These are phyloP conservation scores for Termitomyces sp. DNA, from an alignment of 768 basidiomycete genomes.

Conservation along the genomic window DNA sequence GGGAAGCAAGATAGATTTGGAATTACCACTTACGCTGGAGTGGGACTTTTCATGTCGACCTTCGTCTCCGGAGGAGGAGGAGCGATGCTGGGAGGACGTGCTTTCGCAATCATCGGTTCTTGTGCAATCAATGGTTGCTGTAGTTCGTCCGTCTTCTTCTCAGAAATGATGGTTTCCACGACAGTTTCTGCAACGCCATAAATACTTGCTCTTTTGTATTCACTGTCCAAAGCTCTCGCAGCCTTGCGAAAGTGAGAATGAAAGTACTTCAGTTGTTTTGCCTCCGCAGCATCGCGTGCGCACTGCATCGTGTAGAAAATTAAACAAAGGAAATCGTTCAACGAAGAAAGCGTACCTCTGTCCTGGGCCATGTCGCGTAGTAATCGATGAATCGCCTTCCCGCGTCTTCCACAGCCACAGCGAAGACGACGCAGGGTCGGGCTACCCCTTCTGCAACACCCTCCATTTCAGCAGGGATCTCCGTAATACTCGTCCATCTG, in stretches of 20 bases:
- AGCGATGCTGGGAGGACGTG: slow-evolving; percentile 12
- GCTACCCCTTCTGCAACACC: slow-evolving; percentile 1
- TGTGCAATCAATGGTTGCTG: background rate
- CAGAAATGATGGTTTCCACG: background rate
- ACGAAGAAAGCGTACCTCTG: slow-evolving; percentile 25
- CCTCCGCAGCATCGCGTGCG: slow-evolving; percentile 4
- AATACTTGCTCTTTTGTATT: slow-evolving; percentile 29
- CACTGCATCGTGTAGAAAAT: slow-evolving; percentile 4
- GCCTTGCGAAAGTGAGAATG: slow-evolving; percentile 39
- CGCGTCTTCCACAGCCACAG: slow-evolving; percentile 32
- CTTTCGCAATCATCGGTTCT: slow-evolving; percentile 1
- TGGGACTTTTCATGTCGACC: slow-evolving; percentile 1
- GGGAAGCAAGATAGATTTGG: background rate
- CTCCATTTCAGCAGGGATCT: slow-evolving; percentile 14
- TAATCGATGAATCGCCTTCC: slow-evolving; percentile 41
- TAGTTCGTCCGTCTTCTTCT: background rate
- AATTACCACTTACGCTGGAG: slow-evolving; percentile 8
- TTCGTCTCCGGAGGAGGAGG: slow-evolving; percentile 11
- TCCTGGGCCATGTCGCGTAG: slow-evolving; percentile 44
- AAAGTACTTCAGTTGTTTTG: slow-evolving; percentile 20
- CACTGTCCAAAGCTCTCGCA: slow-evolving; percentile 34
- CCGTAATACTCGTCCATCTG: slow-evolving; percentile 9
- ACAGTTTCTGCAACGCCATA: slow-evolving; percentile 10
- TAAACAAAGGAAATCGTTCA: background rate
- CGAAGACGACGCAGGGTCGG: slow-evolving; percentile 38